Evolutionary conservation across 2,329 filamentous ascomycete genomes (phyloP).

Genomic region (Aspergillus intermedius): DNA sequence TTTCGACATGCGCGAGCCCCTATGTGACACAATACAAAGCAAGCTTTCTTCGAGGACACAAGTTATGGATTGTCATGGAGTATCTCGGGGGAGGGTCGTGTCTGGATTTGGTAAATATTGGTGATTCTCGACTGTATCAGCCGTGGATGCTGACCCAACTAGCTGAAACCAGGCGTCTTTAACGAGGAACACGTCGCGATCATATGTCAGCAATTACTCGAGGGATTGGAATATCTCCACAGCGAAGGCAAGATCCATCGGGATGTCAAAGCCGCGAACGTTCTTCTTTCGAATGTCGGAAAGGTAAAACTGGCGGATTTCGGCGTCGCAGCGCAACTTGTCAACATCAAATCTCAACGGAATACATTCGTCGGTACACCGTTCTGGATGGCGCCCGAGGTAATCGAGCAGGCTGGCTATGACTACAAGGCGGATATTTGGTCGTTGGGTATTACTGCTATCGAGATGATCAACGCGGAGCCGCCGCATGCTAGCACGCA

Average conservation of each 20-base stretch:
- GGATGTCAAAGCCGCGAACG: conserved; percentile 94
- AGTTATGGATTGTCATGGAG: conserved; percentile 99
- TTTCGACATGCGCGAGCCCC: conserved; percentile 89
- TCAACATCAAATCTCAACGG: conserved; percentile 93
- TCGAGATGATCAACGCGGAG: conserved; percentile 82
- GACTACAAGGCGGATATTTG: conserved; percentile 92
- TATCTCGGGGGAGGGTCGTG: conserved; percentile 93
- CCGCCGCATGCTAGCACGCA: conserved; percentile 81
- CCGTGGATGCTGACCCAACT: conserved; percentile 14
- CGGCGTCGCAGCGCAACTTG: conserved; percentile 90
- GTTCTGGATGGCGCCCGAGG: conserved; percentile 95
- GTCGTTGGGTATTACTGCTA: conserved; percentile 86
- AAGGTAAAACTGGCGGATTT: conserved; percentile 97
- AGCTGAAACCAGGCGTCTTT: conserved; percentile 88
- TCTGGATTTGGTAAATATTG: conserved; percentile 66
- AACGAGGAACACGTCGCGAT: conserved; percentile 87
- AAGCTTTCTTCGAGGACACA: conserved; percentile 91
- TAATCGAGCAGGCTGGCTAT: conserved; percentile 77
- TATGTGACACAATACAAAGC: conserved; percentile 95
- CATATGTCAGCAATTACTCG: conserved; percentile 82
- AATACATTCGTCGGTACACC: conserved; percentile 97
- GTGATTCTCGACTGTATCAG: no score
- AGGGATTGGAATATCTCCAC: conserved; percentile 88
- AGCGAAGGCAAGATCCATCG: conserved; percentile 91
- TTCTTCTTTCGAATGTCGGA: conserved; percentile 82